Evolutionary conservation across 176 grass and related monocot genomes (phyloP).

Genomic region (Oryza meridionalis): DNA sequence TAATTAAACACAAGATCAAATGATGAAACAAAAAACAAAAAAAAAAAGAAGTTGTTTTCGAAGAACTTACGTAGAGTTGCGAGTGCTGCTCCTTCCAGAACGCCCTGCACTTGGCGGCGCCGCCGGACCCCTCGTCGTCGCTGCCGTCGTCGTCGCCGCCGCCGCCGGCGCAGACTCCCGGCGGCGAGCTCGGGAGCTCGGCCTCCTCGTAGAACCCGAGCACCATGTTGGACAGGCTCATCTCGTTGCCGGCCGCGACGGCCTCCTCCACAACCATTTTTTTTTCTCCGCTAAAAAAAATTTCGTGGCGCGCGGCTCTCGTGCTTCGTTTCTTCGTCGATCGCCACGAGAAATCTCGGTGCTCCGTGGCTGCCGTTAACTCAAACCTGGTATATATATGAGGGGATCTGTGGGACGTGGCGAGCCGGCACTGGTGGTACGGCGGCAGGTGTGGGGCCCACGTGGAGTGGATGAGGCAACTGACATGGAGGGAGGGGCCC

Average conservation of each 20-base stretch:
- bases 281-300: background rate
- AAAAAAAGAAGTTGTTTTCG: background rate
- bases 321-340: background rate
- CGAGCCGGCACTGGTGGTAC: constrained; percentile 23
- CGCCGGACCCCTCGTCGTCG: constrained; percentile 42
- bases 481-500: background rate
- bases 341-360: background rate
- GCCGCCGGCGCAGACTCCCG: background rate
- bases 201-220: constrained; percentile 68
- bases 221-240: constrained; percentile 66
- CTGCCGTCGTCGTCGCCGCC: constrained; percentile 8
- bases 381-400: constrained; percentile 18
- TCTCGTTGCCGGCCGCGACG: constrained; percentile 16
- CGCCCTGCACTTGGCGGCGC: constrained; percentile 31
- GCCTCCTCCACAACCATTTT: constrained; percentile 6
- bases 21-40: background rate
- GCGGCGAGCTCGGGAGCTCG: constrained; percentile 33
- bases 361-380: background rate
- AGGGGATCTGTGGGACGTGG: constrained; percentile 29
- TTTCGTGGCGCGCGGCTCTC: background rate
- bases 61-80: constrained; percentile 49
- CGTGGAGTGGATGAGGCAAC: constrained; percentile 30
- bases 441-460: constrained; percentile 8
- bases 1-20: background rate
- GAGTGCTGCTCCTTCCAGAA: constrained; percentile 66